Evolutionary conservation across 2,329 filamentous ascomycete genomes (phyloP).

Genomic region (Cytospora schulzeri): DNA sequence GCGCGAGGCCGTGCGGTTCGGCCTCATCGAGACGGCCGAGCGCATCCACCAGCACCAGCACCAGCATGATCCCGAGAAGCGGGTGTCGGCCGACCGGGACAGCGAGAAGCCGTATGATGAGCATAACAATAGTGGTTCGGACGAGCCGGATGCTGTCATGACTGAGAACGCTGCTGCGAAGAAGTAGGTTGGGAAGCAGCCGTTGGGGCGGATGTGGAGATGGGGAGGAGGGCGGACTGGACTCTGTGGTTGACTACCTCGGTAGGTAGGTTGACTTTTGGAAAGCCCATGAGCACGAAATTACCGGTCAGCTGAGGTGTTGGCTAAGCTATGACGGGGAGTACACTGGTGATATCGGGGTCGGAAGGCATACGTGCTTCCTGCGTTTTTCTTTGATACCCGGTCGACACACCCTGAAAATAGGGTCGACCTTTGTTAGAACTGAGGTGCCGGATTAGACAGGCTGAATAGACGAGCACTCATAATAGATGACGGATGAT

Average conservation of each 20-base stretch:
- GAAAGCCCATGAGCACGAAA: no score
- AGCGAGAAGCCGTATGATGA: conserved; percentile 24
- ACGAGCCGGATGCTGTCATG: conserved; percentile 13
- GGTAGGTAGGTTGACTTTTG: no score
- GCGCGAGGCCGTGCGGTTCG: conserved; percentile 44
- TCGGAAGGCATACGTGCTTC: neutral
- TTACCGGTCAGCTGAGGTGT: neutral
- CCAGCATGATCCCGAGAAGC: conserved; percentile 11
- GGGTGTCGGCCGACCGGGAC: conserved; percentile 12
- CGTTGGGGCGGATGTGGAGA: no score
- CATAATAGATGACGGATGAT: neutral
- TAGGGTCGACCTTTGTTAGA: conserved; percentile 19
- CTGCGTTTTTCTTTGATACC: conserved; percentile 24
- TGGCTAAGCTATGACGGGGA: neutral
- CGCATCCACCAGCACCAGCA: conserved; percentile 22
- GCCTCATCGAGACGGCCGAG: conserved; percentile 32
- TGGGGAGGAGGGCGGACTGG: neutral
- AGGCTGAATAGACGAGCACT: neutral
- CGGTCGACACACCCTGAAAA: conserved; percentile 15
- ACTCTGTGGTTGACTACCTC: neutral
- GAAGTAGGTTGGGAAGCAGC: no score
- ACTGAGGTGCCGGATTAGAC: conserved; percentile 11
- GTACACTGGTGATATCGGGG: neutral
- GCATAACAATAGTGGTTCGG: conserved; percentile 14
- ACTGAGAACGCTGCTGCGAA: neutral